Evolutionary conservation across 805 yeast genomes (phyloP).

Genomic region (Myxozyma sirexii): DNA sequence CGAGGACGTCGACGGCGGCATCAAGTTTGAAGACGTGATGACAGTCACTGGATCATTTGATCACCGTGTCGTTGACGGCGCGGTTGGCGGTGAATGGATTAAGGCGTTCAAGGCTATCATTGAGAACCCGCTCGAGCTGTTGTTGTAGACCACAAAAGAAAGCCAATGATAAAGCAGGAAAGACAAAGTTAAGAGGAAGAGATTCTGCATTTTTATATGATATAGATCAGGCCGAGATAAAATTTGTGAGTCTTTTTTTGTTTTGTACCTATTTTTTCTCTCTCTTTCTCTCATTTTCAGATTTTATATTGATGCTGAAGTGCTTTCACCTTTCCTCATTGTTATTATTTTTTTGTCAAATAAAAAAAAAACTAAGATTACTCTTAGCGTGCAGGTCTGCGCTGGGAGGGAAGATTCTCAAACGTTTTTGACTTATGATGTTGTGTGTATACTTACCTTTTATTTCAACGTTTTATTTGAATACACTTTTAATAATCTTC

Average conservation of each 20-base stretch:
- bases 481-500: conserved; percentile 2
- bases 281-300: not conserved
- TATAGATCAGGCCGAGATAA: not conserved
- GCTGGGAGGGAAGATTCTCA: not conserved
- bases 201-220: not conserved
- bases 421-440: not conserved
- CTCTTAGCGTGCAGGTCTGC: conserved; percentile 1
- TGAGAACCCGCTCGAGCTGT: conserved; percentile 94
- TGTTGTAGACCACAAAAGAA: conserved; percentile 56
- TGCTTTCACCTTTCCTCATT: too few relatives aligned
- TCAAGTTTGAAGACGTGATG: conserved; percentile 87
- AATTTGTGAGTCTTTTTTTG: too few relatives aligned
- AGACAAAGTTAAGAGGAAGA: too few relatives aligned
- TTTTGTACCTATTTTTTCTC: not conserved
- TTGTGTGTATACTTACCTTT: not conserved
- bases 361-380: not conserved
- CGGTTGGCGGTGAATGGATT: conserved; percentile 95
- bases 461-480: not conserved
- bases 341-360: not conserved
- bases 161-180: too few relatives aligned
- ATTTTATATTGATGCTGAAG: too few relatives aligned
- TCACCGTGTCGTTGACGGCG: conserved; percentile 97
- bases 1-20: conserved; percentile 90
- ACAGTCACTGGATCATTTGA: conserved; percentile 96
- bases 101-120: conserved; percentile 85